These are phyloP conservation scores for Plectosphaerella sp. DNA, from an alignment of 2,329 filamentous ascomycete genomes.

Conservation along the genomic window DNA sequence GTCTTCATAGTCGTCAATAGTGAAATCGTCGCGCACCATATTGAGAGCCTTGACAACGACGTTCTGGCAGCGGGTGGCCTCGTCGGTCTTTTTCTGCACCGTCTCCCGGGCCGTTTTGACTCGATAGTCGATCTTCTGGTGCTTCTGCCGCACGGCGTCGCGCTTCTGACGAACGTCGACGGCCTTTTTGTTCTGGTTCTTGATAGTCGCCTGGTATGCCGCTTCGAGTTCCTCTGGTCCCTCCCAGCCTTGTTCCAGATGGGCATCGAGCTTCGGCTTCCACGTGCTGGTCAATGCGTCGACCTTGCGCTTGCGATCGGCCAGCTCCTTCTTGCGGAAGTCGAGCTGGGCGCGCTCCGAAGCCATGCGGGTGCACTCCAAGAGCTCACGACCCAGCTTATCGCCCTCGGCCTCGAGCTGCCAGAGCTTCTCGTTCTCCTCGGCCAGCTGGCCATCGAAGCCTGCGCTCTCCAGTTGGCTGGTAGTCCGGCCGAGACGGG, in stretches of 20 bases:
- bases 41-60: conserved; percentile 47
- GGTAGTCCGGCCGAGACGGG: conserved; percentile 56
- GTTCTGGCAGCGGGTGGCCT: conserved; percentile 57
- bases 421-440: conserved; percentile 61
- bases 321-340: conserved; percentile 74
- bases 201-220: conserved; percentile 61
- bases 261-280: conserved; percentile 60
- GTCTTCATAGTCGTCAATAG: conserved; percentile 49
- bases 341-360: conserved; percentile 81
- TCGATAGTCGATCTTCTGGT: conserved; percentile 72
- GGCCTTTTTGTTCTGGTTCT: conserved; percentile 52
- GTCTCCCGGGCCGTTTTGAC: conserved; percentile 62
- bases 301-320: conserved; percentile 68
- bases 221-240: conserved; percentile 60
- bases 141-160: conserved; percentile 65
- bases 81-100: conserved; percentile 58
- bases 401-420: conserved; percentile 68
- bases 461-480: conserved; percentile 58
- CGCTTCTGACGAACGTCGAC: conserved; percentile 64
- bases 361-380: conserved; percentile 76
- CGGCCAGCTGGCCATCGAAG: conserved; percentile 67
- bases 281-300: conserved; percentile 75
- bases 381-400: conserved; percentile 71
- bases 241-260: conserved; percentile 66
- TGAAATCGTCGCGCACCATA: conserved; percentile 34